These are phyloP conservation scores for Tricholoma sp. DNA, from an alignment of 768 basidiomycete genomes.

Conservation along the genomic window DNA sequence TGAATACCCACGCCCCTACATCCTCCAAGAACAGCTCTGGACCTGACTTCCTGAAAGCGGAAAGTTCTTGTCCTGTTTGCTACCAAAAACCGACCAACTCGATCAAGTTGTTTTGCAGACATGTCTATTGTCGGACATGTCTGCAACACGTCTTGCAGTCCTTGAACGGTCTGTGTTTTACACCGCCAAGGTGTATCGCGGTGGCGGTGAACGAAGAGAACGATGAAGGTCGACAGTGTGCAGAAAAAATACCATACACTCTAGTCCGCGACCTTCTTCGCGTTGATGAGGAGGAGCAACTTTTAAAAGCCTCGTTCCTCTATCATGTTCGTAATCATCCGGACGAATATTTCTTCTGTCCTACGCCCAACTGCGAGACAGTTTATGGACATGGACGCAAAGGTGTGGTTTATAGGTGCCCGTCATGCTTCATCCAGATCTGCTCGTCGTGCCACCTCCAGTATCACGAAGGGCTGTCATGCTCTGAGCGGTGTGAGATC, in stretches of 20 bases:
- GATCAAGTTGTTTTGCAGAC: constrained; percentile 39
- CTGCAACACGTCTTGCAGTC: constrained; percentile 38
- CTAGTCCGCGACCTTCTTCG: constrained; percentile 35
- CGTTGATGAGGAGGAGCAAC: constrained; percentile 29
- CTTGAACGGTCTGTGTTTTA: constrained; percentile 22
- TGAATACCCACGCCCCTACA: constrained; percentile 18
- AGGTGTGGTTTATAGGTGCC: constrained; percentile 29
- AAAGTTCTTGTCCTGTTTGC: constrained; percentile 35
- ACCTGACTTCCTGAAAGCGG: background rate
- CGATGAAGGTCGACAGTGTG: constrained; percentile 4
- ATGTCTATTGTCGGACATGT: constrained; percentile 48
- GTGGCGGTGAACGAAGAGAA: constrained; percentile 8
- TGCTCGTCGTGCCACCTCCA: constrained; percentile 35
- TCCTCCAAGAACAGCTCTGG: constrained; percentile 1
- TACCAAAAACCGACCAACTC: constrained; percentile 27
- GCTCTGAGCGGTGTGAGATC: constrained; percentile 16
- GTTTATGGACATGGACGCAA: constrained; percentile 32
- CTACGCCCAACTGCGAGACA: constrained; percentile 43
- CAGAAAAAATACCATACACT: constrained; percentile 30
- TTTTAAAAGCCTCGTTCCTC: constrained; percentile 39
- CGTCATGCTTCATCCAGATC: constrained; percentile 28
- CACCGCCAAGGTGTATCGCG: constrained; percentile 35
- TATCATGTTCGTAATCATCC: constrained; percentile 35
- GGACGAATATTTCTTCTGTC: constrained; percentile 48
- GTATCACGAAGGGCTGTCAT: constrained; percentile 37